These are phyloP conservation scores for Mycena latifolia DNA, from an alignment of 768 basidiomycete genomes.

Conservation along the genomic window DNA sequence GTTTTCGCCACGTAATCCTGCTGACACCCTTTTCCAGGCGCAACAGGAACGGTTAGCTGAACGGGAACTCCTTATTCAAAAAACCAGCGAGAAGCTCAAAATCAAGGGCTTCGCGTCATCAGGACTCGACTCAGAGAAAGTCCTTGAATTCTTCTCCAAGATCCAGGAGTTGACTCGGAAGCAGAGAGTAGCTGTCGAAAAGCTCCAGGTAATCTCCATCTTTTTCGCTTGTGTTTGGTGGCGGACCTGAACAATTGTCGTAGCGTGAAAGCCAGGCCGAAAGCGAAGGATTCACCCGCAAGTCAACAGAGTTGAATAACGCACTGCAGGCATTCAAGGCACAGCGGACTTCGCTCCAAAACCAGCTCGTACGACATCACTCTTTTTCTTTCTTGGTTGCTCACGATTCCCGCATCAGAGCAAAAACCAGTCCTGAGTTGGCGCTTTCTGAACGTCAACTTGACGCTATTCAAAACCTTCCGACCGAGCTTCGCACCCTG, in stretches of 20 bases:
- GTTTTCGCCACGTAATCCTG: not conserved
- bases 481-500: slow-evolving; percentile 65
- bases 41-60: slow-evolving; percentile 78
- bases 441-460: slow-evolving; percentile 64
- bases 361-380: slow-evolving; percentile 64
- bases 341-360: slow-evolving; percentile 63
- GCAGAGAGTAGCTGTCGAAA: slow-evolving; percentile 74
- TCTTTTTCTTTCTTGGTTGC: not conserved
- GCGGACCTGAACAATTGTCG: slow-evolving; percentile 3
- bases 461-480: slow-evolving; percentile 67
- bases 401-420: slow-evolving; percentile 44
- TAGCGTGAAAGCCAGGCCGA: slow-evolving; percentile 68
- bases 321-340: slow-evolving; percentile 67
- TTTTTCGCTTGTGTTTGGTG: slow-evolving; percentile 9
- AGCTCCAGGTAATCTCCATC: slow-evolving; percentile 65
- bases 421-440: slow-evolving; percentile 66
- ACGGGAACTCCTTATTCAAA: slow-evolving; percentile 81
- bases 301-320: slow-evolving; percentile 67
- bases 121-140: slow-evolving; percentile 77
- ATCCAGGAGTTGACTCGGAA: slow-evolving; percentile 73
- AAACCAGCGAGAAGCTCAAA: slow-evolving; percentile 73
- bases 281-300: slow-evolving; percentile 75
- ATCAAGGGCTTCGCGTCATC: slow-evolving; percentile 82
- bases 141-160: slow-evolving; percentile 78
- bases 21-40: slow-evolving; percentile 56